Evolutionary conservation across 257 asterid genomes (phyloP), one percentile per base, ranked within the genome.

Genomic region (Salvia splendens): DNA sequence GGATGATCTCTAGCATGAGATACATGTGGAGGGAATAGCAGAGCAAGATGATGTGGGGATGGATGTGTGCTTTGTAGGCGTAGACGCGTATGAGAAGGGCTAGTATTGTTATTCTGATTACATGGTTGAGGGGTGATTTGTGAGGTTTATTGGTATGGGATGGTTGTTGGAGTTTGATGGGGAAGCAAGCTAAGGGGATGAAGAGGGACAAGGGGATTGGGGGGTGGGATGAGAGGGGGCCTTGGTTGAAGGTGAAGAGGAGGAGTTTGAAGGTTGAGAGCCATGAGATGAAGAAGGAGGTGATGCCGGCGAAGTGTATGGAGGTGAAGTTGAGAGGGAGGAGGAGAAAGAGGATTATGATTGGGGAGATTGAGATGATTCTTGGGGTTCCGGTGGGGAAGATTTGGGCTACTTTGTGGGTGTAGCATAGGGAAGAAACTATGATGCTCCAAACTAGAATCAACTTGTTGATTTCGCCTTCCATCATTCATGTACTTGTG

Each of bases 211-310:
- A 8, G 5, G 83, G 72, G 54, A 79, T 14, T 0, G 84, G 73
- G 2, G 77, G 77, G 9, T 15, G 14, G 28, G 85, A 61, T 1
- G 66, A 55, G 6, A 86, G 59, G 30, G 93, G 91, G 69, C 89
- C 87, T 43, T 32, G 55, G 10, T 73, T 70, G 41, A 80, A 73
- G 41, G 87, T 79, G 46, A 87, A 87, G 43, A 87, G 80, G 0
- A 80, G 51, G 2, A 87, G 65, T 33, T 85, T 85, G 83, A 87
- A 87, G 65, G 32, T 83, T 4, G 77, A 77, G 9, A 85, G 83
- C 92, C 89, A 85, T 0, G 85, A 76, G 1, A 87, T 76, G 80
- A 85, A 82, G 82, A 87, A 87, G 28, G 73, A 58, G 2, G 92
- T 74, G 55, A 61, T 24, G 54, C 81, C 87, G 1, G 85, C 88